Evolutionary conservation across 805 yeast genomes (phyloP).

Genomic region (Blastobotrys robertii): DNA sequence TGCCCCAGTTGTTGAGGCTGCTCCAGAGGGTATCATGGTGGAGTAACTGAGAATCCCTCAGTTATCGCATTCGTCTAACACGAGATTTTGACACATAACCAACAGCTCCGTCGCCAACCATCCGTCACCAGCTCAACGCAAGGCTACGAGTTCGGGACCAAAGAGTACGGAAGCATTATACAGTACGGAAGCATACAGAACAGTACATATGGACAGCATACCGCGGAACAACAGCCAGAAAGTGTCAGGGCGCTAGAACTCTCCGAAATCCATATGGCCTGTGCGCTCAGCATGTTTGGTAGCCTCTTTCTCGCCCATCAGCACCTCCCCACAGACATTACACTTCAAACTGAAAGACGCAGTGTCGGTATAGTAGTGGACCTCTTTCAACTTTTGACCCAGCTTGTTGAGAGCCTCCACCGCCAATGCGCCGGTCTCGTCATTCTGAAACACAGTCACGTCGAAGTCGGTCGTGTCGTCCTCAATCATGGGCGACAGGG

Average conservation of each 20-base stretch:
- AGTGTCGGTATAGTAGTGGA: constrained; percentile 58
- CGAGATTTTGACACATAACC: no score
- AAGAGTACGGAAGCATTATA: no score
- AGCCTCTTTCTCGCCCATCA: constrained; percentile 58
- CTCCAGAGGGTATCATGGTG: constrained; percentile 5
- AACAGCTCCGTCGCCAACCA: no score
- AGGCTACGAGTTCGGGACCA: no score
- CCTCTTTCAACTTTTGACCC: constrained; percentile 36
- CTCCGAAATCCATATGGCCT: constrained; percentile 56
- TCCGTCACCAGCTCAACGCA: no score
- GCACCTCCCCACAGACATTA: constrained; percentile 39
- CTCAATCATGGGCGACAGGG: constrained; percentile 27
- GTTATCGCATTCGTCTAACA: no score
- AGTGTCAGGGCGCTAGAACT: constrained; percentile 24
- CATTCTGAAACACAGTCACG: constrained; percentile 34
- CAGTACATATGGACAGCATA: no score
- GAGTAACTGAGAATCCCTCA: no score
- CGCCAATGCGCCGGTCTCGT: constrained; percentile 28
- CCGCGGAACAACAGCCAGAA: no score
- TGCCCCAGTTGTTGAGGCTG: neutral
- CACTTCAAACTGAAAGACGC: constrained; percentile 49
- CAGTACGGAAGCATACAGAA: neutral
- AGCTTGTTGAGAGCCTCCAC: constrained; percentile 32
- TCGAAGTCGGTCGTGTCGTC: constrained; percentile 25
- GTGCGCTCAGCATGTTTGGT: constrained; percentile 52